phyloP scores from a whole-genome alignment of 805 yeast genomes.

The Alloascoidea hylecoeti region DNA sequence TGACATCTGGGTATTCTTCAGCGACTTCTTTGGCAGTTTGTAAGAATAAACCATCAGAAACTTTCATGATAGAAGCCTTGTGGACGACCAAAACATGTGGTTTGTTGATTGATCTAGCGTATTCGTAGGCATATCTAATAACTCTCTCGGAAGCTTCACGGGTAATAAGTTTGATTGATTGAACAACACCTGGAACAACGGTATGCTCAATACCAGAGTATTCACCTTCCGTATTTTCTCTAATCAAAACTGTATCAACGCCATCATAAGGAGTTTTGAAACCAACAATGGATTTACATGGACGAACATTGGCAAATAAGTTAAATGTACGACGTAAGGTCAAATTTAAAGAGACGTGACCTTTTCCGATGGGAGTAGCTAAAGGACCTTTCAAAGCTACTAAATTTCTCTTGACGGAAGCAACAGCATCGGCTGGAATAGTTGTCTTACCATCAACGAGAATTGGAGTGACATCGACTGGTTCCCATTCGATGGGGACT shows the following conservation, averaged over 20 bases:
- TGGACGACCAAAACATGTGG: conserved; percentile 89
- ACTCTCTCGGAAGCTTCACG: conserved; percentile 94
- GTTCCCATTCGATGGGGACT: conserved; percentile 95
- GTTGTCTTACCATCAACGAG: conserved; percentile 88
- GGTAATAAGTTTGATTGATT: conserved; percentile 94
- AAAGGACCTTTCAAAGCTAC: conserved; percentile 97
- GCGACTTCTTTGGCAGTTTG: conserved; percentile 82
- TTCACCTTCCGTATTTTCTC: conserved; percentile 99
- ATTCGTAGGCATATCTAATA: conserved; percentile 92
- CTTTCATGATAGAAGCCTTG: conserved; percentile 97
- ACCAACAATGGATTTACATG: conserved; percentile 88
- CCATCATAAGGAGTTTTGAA: conserved; percentile 80
- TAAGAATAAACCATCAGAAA: conserved; percentile 94
- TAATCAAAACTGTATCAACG: conserved; percentile 90
- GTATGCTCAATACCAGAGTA: conserved; percentile 98
- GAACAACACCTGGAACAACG: conserved; percentile 96
- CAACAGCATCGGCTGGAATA: conserved; percentile 84
- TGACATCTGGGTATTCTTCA: conserved; percentile 84
- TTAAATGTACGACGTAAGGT: conserved; percentile 95
- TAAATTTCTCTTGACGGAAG: conserved; percentile 81
- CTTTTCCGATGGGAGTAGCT: conserved; percentile 98
- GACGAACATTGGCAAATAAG: conserved; percentile 94
- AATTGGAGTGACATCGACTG: conserved; percentile 90
- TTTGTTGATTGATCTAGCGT: conserved; percentile 80
- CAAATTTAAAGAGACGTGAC: conserved; percentile 94